Conservation (phyloP, 306 rosid species). For the Casuarina cunninghamiana region DNA sequence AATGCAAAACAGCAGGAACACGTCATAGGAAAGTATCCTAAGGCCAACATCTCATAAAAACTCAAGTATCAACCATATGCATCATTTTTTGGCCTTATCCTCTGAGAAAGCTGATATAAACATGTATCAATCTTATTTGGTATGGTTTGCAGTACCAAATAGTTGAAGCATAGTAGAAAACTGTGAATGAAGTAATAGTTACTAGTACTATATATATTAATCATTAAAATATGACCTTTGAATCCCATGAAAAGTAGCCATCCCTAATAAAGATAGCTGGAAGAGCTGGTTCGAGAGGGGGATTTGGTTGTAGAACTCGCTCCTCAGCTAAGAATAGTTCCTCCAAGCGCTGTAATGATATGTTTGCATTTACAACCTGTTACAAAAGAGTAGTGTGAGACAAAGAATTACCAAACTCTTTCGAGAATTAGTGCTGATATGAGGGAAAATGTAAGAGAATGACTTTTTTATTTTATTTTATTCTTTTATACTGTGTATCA, state of each 20-base stretch:
- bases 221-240: slow-evolving; percentile 48
- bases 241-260: slow-evolving; percentile 85
- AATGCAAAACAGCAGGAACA: too few relatives aligned
- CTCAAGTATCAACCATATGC: too few relatives aligned
- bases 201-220: background rate
- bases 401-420: background rate
- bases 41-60: too few relatives aligned
- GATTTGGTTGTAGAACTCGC: slow-evolving; percentile 59
- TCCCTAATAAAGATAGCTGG: slow-evolving; percentile 74
- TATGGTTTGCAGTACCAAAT: too few relatives aligned
- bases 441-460: background rate
- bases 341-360: slow-evolving; percentile 81
- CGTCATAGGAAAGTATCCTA: too few relatives aligned
- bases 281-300: slow-evolving; percentile 59
- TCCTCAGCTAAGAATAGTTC: slow-evolving; percentile 72
- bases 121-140: too few relatives aligned
- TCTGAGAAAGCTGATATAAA: too few relatives aligned
- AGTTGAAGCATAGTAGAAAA: too few relatives aligned
- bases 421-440: background rate
- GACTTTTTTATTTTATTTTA: background rate
- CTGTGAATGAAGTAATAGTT: background rate
- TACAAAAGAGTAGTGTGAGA: slow-evolving; percentile 23
- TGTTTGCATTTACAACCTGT: slow-evolving; percentile 82
- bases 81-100: too few relatives aligned
- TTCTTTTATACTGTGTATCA: background rate